Evolutionary conservation across 2,329 filamentous ascomycete genomes (phyloP), one percentile per base, ranked within the genome.

Genomic region (Pseudogymnoascus sp.): DNA sequence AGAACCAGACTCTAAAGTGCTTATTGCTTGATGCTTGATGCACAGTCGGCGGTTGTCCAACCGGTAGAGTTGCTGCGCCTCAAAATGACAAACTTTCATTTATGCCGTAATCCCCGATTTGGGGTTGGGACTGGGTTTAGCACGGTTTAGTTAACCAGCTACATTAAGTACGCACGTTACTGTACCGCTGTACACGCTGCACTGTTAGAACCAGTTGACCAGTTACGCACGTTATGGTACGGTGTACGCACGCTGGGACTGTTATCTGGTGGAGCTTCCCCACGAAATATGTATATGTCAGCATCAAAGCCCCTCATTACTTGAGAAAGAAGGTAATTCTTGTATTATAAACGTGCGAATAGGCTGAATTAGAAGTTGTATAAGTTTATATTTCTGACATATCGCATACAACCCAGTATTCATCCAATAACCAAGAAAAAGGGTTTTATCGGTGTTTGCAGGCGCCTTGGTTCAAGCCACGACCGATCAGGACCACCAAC

Each of bases 201-300:
- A 21, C 21, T 21, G 21, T 21, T 21, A 21, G 21, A 21, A 21
- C 21, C 21, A 21, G 21, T 21, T 21, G 21, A 21, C 21, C 21
- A 21, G 21, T 21, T 21, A 21, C 21, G 21, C 21, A 21, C 21
- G 21, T 21, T 21, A 21, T 21, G 21, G 21, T 21, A 21, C 21
- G 21, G 21, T 21, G 21, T 21, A 21, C 21, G 21, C 21, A 4
- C 21, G 21, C 21, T 21, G 21, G 21, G 21, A 21, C 44, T 51
- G 44, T 25, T 51, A 31, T 51, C 44, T 29, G 25, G 42, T 51
- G 8, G 27, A 31, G 25, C 44, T 51, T 51, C 44, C 44, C 44
- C 44, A 51, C 44, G 44, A 51, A 51, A 51, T 51, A 51, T 12
- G 44, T 51, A 51, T 51, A 51, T 51, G 44, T 51, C 44, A 51